These are phyloP conservation scores for Sporothrix brunneoviolacea DNA, from an alignment of 2,329 filamentous ascomycete genomes.

Conservation along the genomic window DNA sequence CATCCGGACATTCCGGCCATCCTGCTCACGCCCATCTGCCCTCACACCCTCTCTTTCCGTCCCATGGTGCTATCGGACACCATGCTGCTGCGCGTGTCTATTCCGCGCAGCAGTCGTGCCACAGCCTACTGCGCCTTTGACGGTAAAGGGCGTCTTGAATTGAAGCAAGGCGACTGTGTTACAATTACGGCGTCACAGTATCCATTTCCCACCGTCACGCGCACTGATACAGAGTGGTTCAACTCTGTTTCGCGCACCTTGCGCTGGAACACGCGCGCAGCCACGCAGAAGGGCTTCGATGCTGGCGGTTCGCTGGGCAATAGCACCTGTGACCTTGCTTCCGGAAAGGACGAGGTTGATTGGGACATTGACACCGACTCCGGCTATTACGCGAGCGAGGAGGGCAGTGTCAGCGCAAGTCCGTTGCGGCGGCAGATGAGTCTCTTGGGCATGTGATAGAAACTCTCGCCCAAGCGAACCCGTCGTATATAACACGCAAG, in stretches of 20 bases:
- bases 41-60: conserved; percentile 91
- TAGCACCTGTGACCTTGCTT: conserved; percentile 38
- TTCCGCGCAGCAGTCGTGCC: conserved; percentile 77
- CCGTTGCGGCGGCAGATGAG: conserved; percentile 69
- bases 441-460: conserved; percentile 55
- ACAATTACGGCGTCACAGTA: conserved; percentile 95
- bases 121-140: conserved; percentile 97
- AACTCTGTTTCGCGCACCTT: conserved; percentile 88
- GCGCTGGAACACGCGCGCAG: conserved; percentile 89
- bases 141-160: conserved; percentile 89
- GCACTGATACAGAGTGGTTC: conserved; percentile 90
- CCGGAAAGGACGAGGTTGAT: conserved; percentile 52
- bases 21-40: conserved; percentile 93
- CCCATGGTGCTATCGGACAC: conserved; percentile 97
- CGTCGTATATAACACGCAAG: too few species aligned
- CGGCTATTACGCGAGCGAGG: conserved; percentile 64
- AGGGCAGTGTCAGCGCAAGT: conserved; percentile 60
- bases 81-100: conserved; percentile 80
- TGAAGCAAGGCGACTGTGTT: conserved; percentile 89
- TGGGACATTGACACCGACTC: conserved; percentile 96
- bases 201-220: conserved; percentile 92
- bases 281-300: conserved; percentile 85
- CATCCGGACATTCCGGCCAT: conserved; percentile 97
- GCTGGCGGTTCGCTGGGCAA: conserved; percentile 33
- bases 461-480: too few species aligned